These are phyloP conservation scores for Triticum urartu DNA, from an alignment of 176 grass and related monocot species.

Conservation along the genomic window DNA sequence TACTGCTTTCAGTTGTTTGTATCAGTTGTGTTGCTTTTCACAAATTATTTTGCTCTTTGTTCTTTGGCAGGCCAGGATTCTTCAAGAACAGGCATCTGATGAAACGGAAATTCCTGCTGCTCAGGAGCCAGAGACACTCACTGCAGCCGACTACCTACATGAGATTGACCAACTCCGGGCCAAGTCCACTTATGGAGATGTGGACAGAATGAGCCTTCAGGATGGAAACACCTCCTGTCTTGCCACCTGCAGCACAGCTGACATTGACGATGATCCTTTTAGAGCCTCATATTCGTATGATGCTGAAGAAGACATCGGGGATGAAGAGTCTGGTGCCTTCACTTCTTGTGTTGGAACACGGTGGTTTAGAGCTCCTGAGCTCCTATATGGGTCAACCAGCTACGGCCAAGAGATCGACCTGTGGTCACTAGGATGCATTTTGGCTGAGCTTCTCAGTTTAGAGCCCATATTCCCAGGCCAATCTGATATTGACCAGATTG, in stretches of 20 bases:
- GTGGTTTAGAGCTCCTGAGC: slow-evolving; percentile 88
- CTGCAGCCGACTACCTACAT: slow-evolving; percentile 69
- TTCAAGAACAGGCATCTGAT: slow-evolving; percentile 37
- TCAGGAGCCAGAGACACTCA: slow-evolving; percentile 42
- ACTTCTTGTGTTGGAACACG: slow-evolving; percentile 92
- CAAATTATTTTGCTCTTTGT: slow-evolving; percentile 27
- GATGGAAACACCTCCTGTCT: slow-evolving; percentile 81
- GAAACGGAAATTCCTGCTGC: slow-evolving; percentile 28
- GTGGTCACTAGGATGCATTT: slow-evolving; percentile 90
- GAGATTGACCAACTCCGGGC: slow-evolving; percentile 67
- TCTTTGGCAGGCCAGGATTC: slow-evolving; percentile 60
- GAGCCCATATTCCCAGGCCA: slow-evolving; percentile 73
- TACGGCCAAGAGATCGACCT: slow-evolving; percentile 87
- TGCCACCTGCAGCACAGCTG: slow-evolving; percentile 80
- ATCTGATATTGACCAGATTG: slow-evolving; percentile 90
- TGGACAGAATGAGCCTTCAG: slow-evolving; percentile 73
- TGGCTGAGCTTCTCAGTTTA: slow-evolving; percentile 70
- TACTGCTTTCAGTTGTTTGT: not conserved
- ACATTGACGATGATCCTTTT: slow-evolving; percentile 71
- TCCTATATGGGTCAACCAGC: slow-evolving; percentile 83
- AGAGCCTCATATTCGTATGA: slow-evolving; percentile 66
- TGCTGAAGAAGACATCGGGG: slow-evolving; percentile 46
- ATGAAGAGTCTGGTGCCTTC: slow-evolving; percentile 53
- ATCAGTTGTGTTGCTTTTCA: slow-evolving; percentile 25
- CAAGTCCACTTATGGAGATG: slow-evolving; percentile 57